Conservation (phyloP, 2,329 filamentous ascomycete genomes). For the Elsinoe australis region DNA sequence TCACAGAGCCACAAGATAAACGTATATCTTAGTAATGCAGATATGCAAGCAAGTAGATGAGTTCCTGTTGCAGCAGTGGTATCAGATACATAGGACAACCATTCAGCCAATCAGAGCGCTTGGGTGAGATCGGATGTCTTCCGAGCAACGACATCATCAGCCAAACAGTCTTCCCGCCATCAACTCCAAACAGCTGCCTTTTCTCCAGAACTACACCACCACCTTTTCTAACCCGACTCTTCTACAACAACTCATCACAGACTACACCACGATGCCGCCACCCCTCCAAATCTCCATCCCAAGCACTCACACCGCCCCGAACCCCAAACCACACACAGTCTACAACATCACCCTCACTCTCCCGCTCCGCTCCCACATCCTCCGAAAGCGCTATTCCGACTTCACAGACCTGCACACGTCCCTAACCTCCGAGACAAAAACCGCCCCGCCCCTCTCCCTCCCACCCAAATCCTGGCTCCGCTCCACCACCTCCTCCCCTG, state of each 20-base stretch:
- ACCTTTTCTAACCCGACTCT: background rate
- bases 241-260: background rate
- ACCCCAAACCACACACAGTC: constrained; percentile 62
- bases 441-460: constrained; percentile 58
- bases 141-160: constrained; percentile 15
- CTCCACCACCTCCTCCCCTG: constrained; percentile 60
- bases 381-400: constrained; percentile 77
- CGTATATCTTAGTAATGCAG: too few species aligned
- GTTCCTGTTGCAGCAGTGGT: too few species aligned
- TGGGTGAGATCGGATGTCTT: background rate
- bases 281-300: constrained; percentile 42
- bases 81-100: background rate
- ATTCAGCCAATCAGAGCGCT: constrained; percentile 2
- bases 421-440: constrained; percentile 53
- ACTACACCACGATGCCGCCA: constrained; percentile 33
- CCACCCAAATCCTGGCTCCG: constrained; percentile 72
- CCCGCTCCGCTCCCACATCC: constrained; percentile 65
- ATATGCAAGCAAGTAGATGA: too few species aligned
- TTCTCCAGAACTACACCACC: background rate
- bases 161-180: too few species aligned
- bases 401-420: constrained; percentile 60
- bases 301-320: constrained; percentile 43
- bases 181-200: constrained; percentile 1
- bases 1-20: too few species aligned
- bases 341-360: constrained; percentile 74